Evolutionary conservation across 1,139 yeast genomes (phyloP), one percentile per base, ranked within the genome.

Genomic region (Yamadazyma blattariae): DNA sequence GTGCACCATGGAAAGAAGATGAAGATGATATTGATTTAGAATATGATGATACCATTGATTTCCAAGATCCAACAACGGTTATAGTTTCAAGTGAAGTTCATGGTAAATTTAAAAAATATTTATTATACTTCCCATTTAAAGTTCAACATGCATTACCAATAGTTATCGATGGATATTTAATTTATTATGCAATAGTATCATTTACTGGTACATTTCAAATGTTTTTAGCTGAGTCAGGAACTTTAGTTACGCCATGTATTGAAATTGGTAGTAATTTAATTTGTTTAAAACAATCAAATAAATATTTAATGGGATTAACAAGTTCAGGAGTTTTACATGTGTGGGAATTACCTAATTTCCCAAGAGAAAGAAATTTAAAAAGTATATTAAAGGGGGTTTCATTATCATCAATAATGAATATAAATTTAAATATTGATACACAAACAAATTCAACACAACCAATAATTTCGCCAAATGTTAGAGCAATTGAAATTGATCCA

Each of bases 121-220:
- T 56, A 2, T 40, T 69, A n/a, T 65, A 57, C 39, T 69, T 63
- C 38, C 75, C 75, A 1, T 68, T 44, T 45, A 59, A 61, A 36
- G 62, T 71, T 14, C 76, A 70, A 39, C 74, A 70, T 40, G 64
- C 62, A 1, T 38, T 63, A 6, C 71, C 72, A 4, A 45, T 67
- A 7, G 44, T 62, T 6, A 37, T 61, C 10, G 57, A 61, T 18
- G 50, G 48, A 2, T 42, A 38, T 7, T 50, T 69, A 21, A 48
- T 48, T 14, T 72, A 59, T 40, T 70, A 74, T 67, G 74, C 68
- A n/a, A 58, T 90, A 24, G 79, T 83, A 4, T 78, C 95, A 0
- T 88, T 92, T 17, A 74, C 79, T 31, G 88, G 89, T 1, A 71
- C 78, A 4, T 44, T 78, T 3, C 86, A 84, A 52, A 74, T 95